A percentile compares a stretch with the other conserved stretches of the same genome.
Conservation (phyloP, 129 eudicot species). For the Pseudognaphalium luteoalbum region DNA sequence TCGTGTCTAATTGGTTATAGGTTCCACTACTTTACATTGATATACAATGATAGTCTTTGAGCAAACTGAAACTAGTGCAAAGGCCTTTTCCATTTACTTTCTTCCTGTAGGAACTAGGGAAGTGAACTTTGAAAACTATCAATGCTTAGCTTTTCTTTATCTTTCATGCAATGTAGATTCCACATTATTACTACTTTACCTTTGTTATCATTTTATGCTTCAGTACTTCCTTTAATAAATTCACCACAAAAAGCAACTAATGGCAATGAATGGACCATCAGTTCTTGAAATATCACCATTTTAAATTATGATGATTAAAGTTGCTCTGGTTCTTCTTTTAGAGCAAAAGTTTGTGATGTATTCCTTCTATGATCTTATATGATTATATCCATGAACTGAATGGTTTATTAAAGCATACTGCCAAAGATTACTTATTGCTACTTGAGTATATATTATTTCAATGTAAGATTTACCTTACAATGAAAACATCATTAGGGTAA, state of each 20-base stretch:
- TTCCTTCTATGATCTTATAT: slow-evolving; percentile 31
- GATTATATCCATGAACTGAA: slow-evolving; percentile 30
- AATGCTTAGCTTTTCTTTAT: slow-evolving; percentile 46
- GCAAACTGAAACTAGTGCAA: slow-evolving; percentile 34
- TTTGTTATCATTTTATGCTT: slow-evolving; percentile 49
- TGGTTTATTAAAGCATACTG: slow-evolving; percentile 24
- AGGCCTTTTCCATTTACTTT: slow-evolving; percentile 43
- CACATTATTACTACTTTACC: slow-evolving; percentile 47
- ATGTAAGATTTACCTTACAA: slow-evolving; percentile 18
- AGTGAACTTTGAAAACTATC: slow-evolving; percentile 49
- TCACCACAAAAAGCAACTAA: slow-evolving; percentile 45
- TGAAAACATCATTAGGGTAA: slow-evolving; percentile 15
- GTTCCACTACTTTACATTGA: background rate
- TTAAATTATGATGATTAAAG: slow-evolving; percentile 46
- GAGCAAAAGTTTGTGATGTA: slow-evolving; percentile 40
- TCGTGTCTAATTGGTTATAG: background rate
- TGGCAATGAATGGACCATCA: slow-evolving; percentile 48
- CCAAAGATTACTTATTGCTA: slow-evolving; percentile 33
- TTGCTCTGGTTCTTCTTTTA: slow-evolving; percentile 40
- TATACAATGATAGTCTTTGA: slow-evolving; percentile 26
- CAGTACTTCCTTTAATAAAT: slow-evolving; percentile 48
- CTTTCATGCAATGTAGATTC: slow-evolving; percentile 52
- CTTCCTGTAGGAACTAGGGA: slow-evolving; percentile 43
- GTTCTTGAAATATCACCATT: slow-evolving; percentile 45
- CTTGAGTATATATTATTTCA: slow-evolving; percentile 10